Evolutionary conservation across 768 basidiomycete species (phyloP).

Genomic region (Tylopilus rubrobrunneus): DNA sequence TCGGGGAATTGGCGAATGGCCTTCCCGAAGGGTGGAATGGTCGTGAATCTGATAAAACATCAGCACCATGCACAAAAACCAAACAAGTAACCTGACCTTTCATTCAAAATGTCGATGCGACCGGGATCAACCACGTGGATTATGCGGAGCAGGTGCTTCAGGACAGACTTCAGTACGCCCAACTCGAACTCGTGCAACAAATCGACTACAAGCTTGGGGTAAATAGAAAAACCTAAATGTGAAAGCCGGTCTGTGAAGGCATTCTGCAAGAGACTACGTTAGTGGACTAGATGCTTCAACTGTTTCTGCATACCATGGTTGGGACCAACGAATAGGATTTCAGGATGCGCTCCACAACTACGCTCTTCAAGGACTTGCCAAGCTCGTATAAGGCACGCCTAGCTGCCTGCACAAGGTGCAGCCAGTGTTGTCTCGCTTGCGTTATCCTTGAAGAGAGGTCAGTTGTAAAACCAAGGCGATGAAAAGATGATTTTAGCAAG

Average conservation of each 20-base stretch:
- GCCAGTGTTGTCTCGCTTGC: neutral
- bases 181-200: neutral
- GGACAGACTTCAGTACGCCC: neutral
- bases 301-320: too few species aligned
- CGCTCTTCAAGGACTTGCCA: neutral
- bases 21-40: neutral
- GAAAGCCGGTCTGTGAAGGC: neutral
- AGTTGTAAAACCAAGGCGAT: neutral
- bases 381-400: neutral
- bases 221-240: neutral
- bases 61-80: too few species aligned
- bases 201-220: neutral
- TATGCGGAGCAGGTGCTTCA: neutral
- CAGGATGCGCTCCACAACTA: neutral
- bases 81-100: neutral
- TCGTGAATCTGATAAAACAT: neutral
- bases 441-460: neutral
- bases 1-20: constrained; percentile 34
- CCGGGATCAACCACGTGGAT: neutral
- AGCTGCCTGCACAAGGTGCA: neutral
- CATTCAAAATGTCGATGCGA: neutral
- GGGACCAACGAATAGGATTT: neutral
- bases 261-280: neutral
- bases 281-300: too few species aligned
- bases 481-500: neutral